These are phyloP conservation scores for Arctium minus DNA, from an alignment of 129 eudicot genomes.

Conservation along the genomic window DNA sequence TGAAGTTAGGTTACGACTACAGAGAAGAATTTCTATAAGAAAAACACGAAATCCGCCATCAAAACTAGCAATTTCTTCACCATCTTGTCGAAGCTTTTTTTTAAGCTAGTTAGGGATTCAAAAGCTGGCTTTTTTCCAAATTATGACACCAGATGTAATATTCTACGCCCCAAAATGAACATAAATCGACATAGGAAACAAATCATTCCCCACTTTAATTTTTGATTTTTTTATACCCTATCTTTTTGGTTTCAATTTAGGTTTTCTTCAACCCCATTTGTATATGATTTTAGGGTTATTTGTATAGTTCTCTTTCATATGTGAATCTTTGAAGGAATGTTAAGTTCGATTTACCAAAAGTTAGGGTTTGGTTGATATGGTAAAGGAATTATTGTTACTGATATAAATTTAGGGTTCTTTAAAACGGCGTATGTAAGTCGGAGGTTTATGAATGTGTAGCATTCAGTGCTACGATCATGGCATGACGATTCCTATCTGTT, in stretches of 20 bases:
- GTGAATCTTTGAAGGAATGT: background rate
- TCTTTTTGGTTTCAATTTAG: constrained; percentile 1
- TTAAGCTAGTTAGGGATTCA: constrained; percentile 19
- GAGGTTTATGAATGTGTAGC: background rate
- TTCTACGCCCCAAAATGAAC: constrained; percentile 37
- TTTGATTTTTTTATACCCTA: background rate
- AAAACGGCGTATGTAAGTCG: background rate
- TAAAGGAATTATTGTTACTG: background rate
- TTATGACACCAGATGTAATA: constrained; percentile 33
- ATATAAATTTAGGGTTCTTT: background rate
- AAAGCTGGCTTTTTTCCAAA: constrained; percentile 32
- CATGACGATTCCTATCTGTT: constrained; percentile 2
- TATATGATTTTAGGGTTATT: background rate
- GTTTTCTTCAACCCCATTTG: background rate
- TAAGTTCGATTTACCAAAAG: background rate
- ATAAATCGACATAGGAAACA: constrained; percentile 28
- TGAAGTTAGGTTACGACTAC: background rate
- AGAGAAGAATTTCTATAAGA: background rate
- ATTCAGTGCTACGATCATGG: background rate
- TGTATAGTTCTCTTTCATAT: background rate
- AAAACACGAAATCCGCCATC: constrained; percentile 17
- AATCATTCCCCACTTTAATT: constrained; percentile 18
- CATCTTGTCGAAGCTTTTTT: constrained; percentile 17
- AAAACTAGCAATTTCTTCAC: constrained; percentile 12
- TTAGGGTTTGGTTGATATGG: background rate